Percentiles rank a stretch among this genome's conserved stretches.
phyloP scores from a whole-genome alignment of 2,329 filamentous ascomycete species.

The Sporothrix globosa region DNA sequence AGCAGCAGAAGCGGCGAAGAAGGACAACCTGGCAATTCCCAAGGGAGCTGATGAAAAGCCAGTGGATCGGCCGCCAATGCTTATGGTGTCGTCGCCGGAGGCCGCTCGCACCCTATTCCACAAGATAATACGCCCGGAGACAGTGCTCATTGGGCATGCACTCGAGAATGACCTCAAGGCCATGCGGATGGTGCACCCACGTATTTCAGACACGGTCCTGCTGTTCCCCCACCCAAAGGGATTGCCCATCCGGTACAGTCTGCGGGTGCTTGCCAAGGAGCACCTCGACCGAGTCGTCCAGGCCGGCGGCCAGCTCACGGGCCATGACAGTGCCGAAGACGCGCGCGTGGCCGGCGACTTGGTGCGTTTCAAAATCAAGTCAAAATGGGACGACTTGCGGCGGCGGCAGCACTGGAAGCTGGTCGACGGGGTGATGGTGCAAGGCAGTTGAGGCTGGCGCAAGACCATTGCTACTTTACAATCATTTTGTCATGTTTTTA shows the following conservation, averaged over 20 bases:
- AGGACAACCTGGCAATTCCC: neutral
- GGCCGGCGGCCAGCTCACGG: conserved; percentile 48
- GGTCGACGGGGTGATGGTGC: conserved; percentile 47
- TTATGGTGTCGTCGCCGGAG: conserved; percentile 74
- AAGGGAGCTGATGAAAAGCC: conserved; percentile 27
- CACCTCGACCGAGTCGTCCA: conserved; percentile 79
- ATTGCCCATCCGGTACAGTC: conserved; percentile 73
- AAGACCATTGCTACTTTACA: neutral
- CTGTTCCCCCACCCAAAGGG: conserved; percentile 79
- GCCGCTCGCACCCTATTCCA: conserved; percentile 78
- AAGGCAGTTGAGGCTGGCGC: neutral
- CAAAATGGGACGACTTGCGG: conserved; percentile 71
- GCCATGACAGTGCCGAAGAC: conserved; percentile 93
- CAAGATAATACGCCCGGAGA: conserved; percentile 71
- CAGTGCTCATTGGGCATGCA: conserved; percentile 87
- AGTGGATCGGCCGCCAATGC: conserved; percentile 53
- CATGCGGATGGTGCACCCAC: conserved; percentile 38
- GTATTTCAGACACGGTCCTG: conserved; percentile 37
- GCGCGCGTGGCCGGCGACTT: conserved; percentile 86
- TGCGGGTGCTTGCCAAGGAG: conserved; percentile 74
- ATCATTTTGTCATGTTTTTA: neutral
- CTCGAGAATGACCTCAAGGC: conserved; percentile 95
- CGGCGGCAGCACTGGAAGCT: conserved; percentile 67
- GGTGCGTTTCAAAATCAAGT: conserved; percentile 69
- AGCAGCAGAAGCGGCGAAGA: neutral